Evolutionary conservation across 169 alveolate genomes (phyloP), one percentile per base, ranked within the genome.

Genomic region (Plasmodium gonderi): DNA sequence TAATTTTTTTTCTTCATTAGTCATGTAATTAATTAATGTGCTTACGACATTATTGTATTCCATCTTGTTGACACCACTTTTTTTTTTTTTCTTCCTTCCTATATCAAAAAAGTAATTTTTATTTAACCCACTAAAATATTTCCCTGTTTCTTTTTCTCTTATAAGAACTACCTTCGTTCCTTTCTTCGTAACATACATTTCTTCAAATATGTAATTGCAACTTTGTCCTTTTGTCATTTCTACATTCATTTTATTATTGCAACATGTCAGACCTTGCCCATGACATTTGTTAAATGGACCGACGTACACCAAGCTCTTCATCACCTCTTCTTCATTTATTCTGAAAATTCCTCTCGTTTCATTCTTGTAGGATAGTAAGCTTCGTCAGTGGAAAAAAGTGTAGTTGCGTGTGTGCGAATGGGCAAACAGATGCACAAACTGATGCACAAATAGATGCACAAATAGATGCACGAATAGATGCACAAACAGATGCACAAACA

Each of bases 111-210:
- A 54, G 8, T 20, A 17, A 42, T 82, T 67, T 31, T 29, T 82
- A 31, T 45, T 36, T 29, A 82, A 82, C n/a, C 91, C 91, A 20
- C 91, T 72, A 29, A 82, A 82, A 45, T 82, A 82, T 47, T 67
- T 82, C 9, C 91, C 91, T 44, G 82, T 68, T 29, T 82, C 81
- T 47, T 68, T 82, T 33, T 82, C 91, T 54, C 26, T 82, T 45
- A 82, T 82, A 0, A 82, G 20, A 54, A 82, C 81, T 47, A 82
- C 31, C 23, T 82, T 68, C n/a, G 91, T 82, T 69, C 91, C 91
- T 11, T 82, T 82, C 26, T 82, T 82, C 12, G 91, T 82, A 29
- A 23, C 81, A 26, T 45, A 82, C 51, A 82, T 67, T 67, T 82
- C 91, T 82, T 82, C 91, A 69, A 82, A 82, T 54, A 82, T 54